A percentile compares a stretch with the other conserved stretches of the same genome.
These are phyloP conservation scores for Chenopodium quinoa DNA, from an alignment of 148 eudicot species.

Conservation along the genomic window DNA sequence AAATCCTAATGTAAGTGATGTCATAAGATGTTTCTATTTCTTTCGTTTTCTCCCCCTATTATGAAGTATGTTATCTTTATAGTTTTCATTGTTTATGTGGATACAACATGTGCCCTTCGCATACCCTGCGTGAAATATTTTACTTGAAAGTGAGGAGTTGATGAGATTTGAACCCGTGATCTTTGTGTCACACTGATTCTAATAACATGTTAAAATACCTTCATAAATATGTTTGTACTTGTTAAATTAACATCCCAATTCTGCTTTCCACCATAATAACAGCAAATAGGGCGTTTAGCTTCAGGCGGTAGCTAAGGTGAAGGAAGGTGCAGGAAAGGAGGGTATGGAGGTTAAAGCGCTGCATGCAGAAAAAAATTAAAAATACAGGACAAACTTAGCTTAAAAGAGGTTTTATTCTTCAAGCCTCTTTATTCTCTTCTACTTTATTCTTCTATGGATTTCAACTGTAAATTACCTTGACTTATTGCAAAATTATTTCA, in stretches of 20 bases:
- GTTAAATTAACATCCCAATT: not conserved
- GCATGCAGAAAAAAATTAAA: not conserved
- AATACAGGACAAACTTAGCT: constrained; percentile 18
- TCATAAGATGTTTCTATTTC: too few relatives aligned
- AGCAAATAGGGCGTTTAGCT: not conserved
- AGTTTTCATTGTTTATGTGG: not conserved
- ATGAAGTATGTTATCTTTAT: too few relatives aligned
- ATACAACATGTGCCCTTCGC: too few relatives aligned
- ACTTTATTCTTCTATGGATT: constrained; percentile 18
- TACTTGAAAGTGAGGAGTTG: too few relatives aligned
- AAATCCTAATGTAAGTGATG: too few relatives aligned
- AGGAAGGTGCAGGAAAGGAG: not conserved
- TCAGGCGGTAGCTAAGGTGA: not conserved
- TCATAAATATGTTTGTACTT: too few relatives aligned
- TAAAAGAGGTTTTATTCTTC: constrained; percentile 11
- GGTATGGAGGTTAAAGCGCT: not conserved
- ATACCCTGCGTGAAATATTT: too few relatives aligned
- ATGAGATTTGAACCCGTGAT: too few relatives aligned
- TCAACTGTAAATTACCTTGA: constrained; percentile 6
- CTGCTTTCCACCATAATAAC: not conserved
- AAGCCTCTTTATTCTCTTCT: constrained; percentile 8
- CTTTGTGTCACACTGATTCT: too few relatives aligned
- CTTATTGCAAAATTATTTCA: not conserved
- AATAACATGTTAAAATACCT: too few relatives aligned
- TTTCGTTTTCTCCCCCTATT: too few relatives aligned